These are phyloP conservation scores for Solanum arcanum DNA, from an alignment of 257 asterid genomes.

Conservation along the genomic window DNA sequence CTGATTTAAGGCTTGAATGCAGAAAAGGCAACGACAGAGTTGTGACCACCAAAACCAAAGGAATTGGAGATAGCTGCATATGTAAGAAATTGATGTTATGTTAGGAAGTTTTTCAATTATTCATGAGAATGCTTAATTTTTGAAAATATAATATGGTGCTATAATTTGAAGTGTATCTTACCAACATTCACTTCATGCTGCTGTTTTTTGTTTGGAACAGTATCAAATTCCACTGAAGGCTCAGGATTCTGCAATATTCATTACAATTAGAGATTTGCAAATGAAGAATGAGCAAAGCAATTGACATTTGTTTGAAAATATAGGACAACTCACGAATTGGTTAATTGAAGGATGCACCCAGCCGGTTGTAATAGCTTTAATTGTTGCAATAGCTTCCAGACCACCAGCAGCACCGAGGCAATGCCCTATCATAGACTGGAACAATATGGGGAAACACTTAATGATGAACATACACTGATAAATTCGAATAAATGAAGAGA, in stretches of 20 bases:
- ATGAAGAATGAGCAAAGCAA: neutral
- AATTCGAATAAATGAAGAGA: neutral
- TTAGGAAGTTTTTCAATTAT: neutral
- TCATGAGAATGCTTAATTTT: neutral
- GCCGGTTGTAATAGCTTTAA: constrained; percentile 82
- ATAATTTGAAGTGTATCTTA: constrained; percentile 16
- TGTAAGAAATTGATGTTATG: neutral
- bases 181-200: constrained; percentile 82
- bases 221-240: constrained; percentile 76
- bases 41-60: constrained; percentile 82
- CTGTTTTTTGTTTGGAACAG: constrained; percentile 66
- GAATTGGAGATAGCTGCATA: constrained; percentile 76
- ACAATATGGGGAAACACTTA: neutral
- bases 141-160: neutral
- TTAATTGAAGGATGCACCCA: constrained; percentile 92
- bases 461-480: neutral
- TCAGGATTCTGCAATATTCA: constrained; percentile 59
- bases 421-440: constrained; percentile 94
- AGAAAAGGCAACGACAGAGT: constrained; percentile 62
- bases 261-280: neutral
- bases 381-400: constrained; percentile 84
- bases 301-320: neutral
- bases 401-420: constrained; percentile 99
- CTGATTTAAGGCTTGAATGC: constrained; percentile 61
- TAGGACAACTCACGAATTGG: constrained; percentile 49